Evolutionary conservation across 2,329 filamentous ascomycete species (phyloP).

Genomic region (Cordyceps tenuipes): DNA sequence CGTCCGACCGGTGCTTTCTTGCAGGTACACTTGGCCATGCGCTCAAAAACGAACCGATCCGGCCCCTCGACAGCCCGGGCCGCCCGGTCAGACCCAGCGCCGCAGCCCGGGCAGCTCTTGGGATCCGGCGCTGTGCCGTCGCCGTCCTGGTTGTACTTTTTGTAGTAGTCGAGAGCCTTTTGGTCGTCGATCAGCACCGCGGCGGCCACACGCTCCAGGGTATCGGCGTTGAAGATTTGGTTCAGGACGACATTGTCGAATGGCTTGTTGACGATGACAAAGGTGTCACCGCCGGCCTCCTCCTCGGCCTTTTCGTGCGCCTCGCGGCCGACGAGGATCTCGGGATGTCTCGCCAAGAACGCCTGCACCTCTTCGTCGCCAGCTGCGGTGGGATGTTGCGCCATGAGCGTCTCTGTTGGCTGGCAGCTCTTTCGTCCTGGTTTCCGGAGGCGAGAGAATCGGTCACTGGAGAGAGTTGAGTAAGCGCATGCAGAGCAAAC

Average conservation of each 20-base stretch:
- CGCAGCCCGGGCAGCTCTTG: background rate
- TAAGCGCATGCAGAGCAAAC: background rate
- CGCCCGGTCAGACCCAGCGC: background rate
- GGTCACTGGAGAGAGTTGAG: background rate
- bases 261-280: conserved; percentile 1
- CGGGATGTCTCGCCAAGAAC: background rate
- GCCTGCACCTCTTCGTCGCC: background rate
- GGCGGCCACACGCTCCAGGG: background rate
- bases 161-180: background rate
- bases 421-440: background rate
- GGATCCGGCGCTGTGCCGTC: background rate
- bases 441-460: background rate
- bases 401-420: background rate
- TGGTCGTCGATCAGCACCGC: background rate
- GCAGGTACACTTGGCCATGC: conserved; percentile 3
- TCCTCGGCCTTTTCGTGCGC: too few relatives aligned
- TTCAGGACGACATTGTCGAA: background rate
- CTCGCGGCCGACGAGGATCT: background rate
- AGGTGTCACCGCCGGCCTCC: background rate
- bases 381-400: background rate
- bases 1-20: background rate
- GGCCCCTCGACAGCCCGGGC: background rate
- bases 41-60: background rate
- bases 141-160: background rate
- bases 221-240: background rate